A percentile compares a stretch with the other conserved stretches of the same genome.
Conservation (phyloP, 2,329 filamentous ascomycete genomes). For the Akanthomyces muscarius region DNA sequence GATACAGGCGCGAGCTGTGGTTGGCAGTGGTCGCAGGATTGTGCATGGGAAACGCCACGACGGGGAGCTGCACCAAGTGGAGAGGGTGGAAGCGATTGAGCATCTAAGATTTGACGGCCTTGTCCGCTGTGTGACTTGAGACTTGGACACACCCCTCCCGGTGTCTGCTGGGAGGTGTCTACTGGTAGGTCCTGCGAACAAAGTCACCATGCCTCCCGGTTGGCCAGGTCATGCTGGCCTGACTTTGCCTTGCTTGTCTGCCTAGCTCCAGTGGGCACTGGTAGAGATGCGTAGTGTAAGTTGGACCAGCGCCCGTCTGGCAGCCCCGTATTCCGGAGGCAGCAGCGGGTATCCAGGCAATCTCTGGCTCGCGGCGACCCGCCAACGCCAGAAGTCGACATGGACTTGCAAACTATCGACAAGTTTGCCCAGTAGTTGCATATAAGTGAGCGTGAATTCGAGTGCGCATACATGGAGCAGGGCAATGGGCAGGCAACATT, state of each 20-base stretch:
- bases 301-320: background rate
- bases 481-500: background rate
- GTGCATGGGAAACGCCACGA: slow-evolving; percentile 11
- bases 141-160: background rate
- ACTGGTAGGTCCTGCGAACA: background rate
- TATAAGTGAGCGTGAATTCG: background rate
- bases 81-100: slow-evolving; percentile 6
- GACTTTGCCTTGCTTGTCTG: background rate
- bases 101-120: slow-evolving; percentile 14
- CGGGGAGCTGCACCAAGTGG: slow-evolving; percentile 3
- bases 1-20: slow-evolving; percentile 4
- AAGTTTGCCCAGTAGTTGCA: background rate
- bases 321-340: background rate
- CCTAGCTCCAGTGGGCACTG: background rate
- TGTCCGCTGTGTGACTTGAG: background rate
- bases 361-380: background rate
- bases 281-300: background rate
- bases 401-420: background rate
- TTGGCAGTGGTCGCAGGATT: slow-evolving; percentile 12
- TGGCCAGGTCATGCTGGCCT: background rate
- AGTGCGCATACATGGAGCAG: background rate
- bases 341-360: background rate
- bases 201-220: background rate
- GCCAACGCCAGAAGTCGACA: background rate
- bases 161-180: background rate